Conservation (phyloP, 2,329 filamentous ascomycete genomes). For the Tympanopsis confertula region DNA sequence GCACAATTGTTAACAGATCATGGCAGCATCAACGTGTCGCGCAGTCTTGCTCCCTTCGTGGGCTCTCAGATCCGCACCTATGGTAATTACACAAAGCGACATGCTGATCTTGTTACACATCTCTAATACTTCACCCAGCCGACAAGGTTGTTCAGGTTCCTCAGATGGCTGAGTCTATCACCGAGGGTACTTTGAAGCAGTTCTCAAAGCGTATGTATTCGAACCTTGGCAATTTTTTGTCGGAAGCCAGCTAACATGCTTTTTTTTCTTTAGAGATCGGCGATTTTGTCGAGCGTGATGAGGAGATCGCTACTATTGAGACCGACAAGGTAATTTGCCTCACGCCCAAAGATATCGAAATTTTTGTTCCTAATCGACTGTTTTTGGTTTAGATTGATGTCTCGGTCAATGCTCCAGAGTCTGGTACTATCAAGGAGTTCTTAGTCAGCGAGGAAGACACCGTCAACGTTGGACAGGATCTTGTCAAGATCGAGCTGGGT, state of each 20-base stretch:
- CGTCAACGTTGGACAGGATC: constrained; percentile 83
- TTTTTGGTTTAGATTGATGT: constrained; percentile 67
- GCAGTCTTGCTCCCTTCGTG: neutral
- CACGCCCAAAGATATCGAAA: constrained; percentile 1
- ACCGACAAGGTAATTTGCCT: constrained; percentile 72
- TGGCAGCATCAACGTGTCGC: neutral
- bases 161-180: constrained; percentile 97
- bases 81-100: neutral
- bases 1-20: neutral
- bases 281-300: constrained; percentile 87
- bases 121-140: constrained; percentile 38
- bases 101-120: neutral
- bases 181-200: constrained; percentile 91
- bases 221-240: constrained; percentile 3
- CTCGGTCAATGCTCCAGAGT: constrained; percentile 83
- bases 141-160: constrained; percentile 86
- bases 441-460: constrained; percentile 90
- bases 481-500: constrained; percentile 76
- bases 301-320: constrained; percentile 97
- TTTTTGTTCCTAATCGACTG: constrained; percentile 4
- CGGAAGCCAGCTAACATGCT: constrained; percentile 2
- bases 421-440: constrained; percentile 84
- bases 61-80: neutral
- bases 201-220: constrained; percentile 55
- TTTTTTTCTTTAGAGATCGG: constrained; percentile 49